Conservation (phyloP, 2,329 filamentous ascomycete species). For the Teratosphaeria viscida region DNA sequence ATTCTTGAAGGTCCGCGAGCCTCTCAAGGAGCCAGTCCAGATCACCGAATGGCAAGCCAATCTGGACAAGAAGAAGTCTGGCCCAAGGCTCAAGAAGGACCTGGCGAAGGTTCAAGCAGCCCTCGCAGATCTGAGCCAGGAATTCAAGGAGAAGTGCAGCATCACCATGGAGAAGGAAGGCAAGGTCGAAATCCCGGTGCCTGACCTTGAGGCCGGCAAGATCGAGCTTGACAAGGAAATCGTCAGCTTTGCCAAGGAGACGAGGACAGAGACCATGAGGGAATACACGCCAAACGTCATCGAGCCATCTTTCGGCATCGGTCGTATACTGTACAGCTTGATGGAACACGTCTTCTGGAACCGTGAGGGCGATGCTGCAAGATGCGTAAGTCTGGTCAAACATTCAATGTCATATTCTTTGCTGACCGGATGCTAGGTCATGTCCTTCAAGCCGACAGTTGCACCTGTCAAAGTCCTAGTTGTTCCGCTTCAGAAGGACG, state of each 20-base stretch:
- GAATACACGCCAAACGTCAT: constrained; percentile 83
- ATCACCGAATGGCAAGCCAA: constrained; percentile 84
- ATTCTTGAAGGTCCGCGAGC: constrained; percentile 74
- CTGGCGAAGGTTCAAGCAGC: constrained; percentile 75
- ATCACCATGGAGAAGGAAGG: constrained; percentile 62
- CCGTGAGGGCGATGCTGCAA: constrained; percentile 70
- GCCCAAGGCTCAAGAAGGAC: constrained; percentile 90
- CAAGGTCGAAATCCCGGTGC: constrained; percentile 67
- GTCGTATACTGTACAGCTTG: constrained; percentile 82
- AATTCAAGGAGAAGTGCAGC: constrained; percentile 68
- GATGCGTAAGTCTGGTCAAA: constrained; percentile 56
- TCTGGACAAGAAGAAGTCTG: constrained; percentile 90
- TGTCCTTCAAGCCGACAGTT: constrained; percentile 65
- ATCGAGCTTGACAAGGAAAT: constrained; percentile 72
- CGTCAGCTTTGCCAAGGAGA: constrained; percentile 73
- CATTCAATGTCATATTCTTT: background rate
- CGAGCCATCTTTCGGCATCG: constrained; percentile 95
- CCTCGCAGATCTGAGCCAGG: constrained; percentile 65
- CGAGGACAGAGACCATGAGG: constrained; percentile 68
- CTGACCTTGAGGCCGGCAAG: constrained; percentile 56
- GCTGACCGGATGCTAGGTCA: constrained; percentile 37
- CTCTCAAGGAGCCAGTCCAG: constrained; percentile 62
- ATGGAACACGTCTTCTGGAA: constrained; percentile 96
- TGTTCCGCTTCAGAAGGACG: constrained; percentile 73
- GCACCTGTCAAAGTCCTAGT: constrained; percentile 95